Percentiles rank a stretch among this genome's conserved stretches.
These are phyloP conservation scores for Allodekkera sacchari DNA, from an alignment of 805 yeast genomes.

Conservation along the genomic window DNA sequence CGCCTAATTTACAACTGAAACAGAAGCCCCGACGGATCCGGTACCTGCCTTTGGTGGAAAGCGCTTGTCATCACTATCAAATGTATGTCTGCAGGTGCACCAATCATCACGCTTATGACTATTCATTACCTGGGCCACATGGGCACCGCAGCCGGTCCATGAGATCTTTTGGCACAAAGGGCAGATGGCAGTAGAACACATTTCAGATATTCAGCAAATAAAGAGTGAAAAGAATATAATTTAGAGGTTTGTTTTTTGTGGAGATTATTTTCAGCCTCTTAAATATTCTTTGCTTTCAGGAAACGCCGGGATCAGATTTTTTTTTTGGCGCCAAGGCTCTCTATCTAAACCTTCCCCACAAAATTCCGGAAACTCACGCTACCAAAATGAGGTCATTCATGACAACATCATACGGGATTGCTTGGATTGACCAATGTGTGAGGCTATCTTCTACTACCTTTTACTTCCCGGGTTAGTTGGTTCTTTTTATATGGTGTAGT, in stretches of 20 bases:
- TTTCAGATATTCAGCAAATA: conserved; percentile 5
- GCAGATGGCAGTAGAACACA: conserved; percentile 30
- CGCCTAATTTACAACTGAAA: too few species aligned
- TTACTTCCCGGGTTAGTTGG: neutral
- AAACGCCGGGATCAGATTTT: too few species aligned
- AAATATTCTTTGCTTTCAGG: conserved; percentile 1
- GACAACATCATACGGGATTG: neutral
- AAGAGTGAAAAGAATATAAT: neutral
- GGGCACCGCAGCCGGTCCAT: conserved; percentile 62
- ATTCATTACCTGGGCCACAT: conserved; percentile 47
- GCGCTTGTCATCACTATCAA: conserved; percentile 28
- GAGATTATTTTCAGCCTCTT: conserved; percentile 2
- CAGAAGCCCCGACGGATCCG: too few species aligned
- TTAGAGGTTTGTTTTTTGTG: neutral
- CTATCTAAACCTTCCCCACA: too few species aligned
- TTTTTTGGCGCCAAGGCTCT: too few species aligned
- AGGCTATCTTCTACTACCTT: neutral
- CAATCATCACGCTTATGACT: conserved; percentile 36
- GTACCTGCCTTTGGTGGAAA: conserved; percentile 62
- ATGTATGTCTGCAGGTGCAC: conserved; percentile 47
- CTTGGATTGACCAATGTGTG: neutral
- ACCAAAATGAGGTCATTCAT: neutral
- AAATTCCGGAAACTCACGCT: neutral
- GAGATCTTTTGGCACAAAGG: conserved; percentile 40
- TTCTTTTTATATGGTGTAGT: neutral